A percentile compares a stretch with the other conserved stretches of the same genome.
These are phyloP conservation scores for Leishmania guyanensis DNA, from an alignment of 208 protist species.

Conservation along the genomic window DNA sequence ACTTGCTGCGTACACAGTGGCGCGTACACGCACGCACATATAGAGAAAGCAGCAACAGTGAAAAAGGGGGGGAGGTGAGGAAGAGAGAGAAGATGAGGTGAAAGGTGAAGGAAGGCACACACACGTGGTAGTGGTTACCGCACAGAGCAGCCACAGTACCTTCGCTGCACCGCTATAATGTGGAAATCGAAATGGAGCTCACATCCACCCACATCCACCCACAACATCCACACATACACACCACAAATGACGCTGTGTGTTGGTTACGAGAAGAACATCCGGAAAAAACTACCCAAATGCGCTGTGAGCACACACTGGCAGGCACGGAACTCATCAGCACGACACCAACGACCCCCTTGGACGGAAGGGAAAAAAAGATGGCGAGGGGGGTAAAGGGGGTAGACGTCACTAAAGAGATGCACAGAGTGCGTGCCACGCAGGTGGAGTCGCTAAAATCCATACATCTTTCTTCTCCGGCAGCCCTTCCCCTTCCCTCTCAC, in stretches of 20 bases:
- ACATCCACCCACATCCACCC: not conserved
- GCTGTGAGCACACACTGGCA: not conserved
- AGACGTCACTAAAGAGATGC: not conserved
- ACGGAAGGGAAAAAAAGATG: not conserved
- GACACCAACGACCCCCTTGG: not conserved
- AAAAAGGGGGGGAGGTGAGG: not conserved
- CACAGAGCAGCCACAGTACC: not conserved
- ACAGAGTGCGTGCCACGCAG: not conserved
- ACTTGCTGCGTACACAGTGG: not conserved
- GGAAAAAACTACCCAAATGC: not conserved
- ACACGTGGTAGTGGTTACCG: not conserved
- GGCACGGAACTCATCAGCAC: not conserved
- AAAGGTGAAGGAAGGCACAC: not conserved
- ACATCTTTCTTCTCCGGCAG: not conserved
- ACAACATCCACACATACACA: conserved; percentile 1
- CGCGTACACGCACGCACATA: not conserved
- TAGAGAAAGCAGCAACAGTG: not conserved
- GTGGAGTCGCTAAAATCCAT: not conserved
- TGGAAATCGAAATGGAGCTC: not conserved
- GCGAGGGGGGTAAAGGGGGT: too few relatives aligned
- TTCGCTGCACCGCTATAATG: not conserved
- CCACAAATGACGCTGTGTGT: not conserved
- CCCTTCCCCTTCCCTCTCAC: not conserved
- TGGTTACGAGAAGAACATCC: not conserved
- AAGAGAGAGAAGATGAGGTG: not conserved